Evolutionary conservation across 306 rosid species (phyloP).

Genomic region (Cicer arietinum): DNA sequence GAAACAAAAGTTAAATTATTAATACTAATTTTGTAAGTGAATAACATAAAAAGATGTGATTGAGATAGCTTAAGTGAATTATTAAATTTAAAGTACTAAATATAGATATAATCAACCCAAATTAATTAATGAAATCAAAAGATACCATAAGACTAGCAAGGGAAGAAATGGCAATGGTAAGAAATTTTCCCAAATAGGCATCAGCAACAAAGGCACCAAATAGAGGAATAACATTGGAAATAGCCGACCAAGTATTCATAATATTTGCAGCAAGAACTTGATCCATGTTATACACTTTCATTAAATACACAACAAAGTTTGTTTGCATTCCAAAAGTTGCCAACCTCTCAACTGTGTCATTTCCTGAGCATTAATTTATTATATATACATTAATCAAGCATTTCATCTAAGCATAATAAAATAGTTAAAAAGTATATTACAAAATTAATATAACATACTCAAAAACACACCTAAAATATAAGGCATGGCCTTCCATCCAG

Average conservation of each 20-base stretch:
- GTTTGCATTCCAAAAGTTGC: constrained; percentile 56
- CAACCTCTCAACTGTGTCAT: constrained; percentile 62
- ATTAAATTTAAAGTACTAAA: no score
- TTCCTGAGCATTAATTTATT: constrained; percentile 44
- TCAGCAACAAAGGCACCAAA: constrained; percentile 61
- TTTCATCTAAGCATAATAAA: not conserved
- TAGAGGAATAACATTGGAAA: constrained; percentile 45
- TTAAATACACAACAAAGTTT: constrained; percentile 58
- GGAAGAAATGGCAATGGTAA: constrained; percentile 51
- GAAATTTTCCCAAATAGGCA: constrained; percentile 52
- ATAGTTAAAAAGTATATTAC: not conserved
- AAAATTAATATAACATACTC: not conserved
- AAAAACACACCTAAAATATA: constrained; percentile 42
- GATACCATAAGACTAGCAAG: constrained; percentile 48
- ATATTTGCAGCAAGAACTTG: constrained; percentile 58
- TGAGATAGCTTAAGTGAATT: no score
- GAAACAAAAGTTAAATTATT: not conserved
- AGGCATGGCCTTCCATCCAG: constrained; percentile 57
- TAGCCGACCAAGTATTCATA: constrained; percentile 49
- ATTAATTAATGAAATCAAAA: not conserved
- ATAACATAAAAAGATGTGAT: no score
- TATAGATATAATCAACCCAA: not conserved
- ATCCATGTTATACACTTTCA: constrained; percentile 58
- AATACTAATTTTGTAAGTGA: no score
- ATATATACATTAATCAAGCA: not conserved